A percentile compares a stretch with the other conserved stretches of the same genome.
phyloP scores from a whole-genome alignment of 2,329 filamentous ascomycete genomes.

The Phaeosphaeriaceae sp. region DNA sequence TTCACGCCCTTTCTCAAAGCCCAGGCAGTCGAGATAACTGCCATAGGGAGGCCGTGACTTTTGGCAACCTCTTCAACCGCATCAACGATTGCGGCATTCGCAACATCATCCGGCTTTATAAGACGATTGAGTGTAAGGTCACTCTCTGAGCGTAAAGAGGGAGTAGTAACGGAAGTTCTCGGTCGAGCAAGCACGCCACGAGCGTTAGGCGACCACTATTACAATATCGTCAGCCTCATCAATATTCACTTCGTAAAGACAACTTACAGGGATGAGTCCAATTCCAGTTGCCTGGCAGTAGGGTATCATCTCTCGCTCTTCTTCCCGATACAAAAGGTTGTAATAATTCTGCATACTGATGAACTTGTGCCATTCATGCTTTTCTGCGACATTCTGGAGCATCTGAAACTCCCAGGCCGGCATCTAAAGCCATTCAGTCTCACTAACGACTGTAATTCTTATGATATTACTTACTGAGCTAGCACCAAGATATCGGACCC shows the following conservation, averaged over 20 bases:
- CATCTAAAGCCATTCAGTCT: slow-evolving; percentile 43
- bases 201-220: neutral
- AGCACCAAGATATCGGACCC: slow-evolving; percentile 50
- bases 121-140: neutral
- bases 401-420: slow-evolving; percentile 57
- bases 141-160: neutral
- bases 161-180: neutral
- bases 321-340: slow-evolving; percentile 57
- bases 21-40: slow-evolving; percentile 25
- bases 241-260: too few relatives aligned
- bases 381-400: slow-evolving; percentile 53
- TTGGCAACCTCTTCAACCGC: neutral
- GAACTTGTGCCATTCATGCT: slow-evolving; percentile 55
- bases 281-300: neutral
- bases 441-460: neutral
- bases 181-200: neutral
- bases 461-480: slow-evolving; percentile 26
- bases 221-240: too few relatives aligned
- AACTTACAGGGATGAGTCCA: neutral
- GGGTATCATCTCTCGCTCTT: slow-evolving; percentile 51
- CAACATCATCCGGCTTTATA: too few relatives aligned
- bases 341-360: slow-evolving; percentile 58
- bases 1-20: slow-evolving; percentile 18
- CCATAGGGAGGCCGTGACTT: slow-evolving; percentile 8
- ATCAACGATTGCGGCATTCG: neutral